Evolutionary conservation across 2,329 filamentous ascomycete species (phyloP), one percentile per base, ranked within the genome.

Genomic region (Basipetospora chlamydospora): DNA sequence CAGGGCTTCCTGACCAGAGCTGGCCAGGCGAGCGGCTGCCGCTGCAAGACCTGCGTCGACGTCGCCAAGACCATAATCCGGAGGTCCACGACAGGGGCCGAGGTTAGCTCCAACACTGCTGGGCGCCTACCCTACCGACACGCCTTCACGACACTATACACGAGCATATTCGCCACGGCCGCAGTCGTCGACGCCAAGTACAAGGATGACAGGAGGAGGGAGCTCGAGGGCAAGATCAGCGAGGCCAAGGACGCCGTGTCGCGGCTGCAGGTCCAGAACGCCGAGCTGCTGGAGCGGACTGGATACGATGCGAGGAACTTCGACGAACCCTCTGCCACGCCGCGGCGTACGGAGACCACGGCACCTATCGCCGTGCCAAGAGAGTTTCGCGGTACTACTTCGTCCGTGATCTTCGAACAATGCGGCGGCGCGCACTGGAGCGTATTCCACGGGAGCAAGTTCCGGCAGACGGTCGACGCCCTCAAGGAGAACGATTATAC

Each of bases 1-100:
- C 73, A 73, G 57, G 65, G 67, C 44, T 53, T 83, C 46, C 79
- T 77, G 75, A 75, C 73, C 55, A 70, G 75, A 59, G 70, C 73
- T 59, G 65, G 68, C 48, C 70, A 70, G 64, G 66, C 66, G 58
- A 70, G 68, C 56, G 64, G 68, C 47, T 80, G 74, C 59, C 67
- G 66, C 56, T 81, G 75, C 59, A 63, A 68, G 46, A 62, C 70
- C 48, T 80, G 75, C 57, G 56, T 70, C 37, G 64, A 67, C 39
- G 58, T 60, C 36, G 51, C 66, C 39, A 59, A 65, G 67, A 39
- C 66, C 64, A 48, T 54, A 64, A 37, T 43, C 13, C 40, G 42
- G 12, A 38, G 41, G 11, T 33, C 39, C 18, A 66, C 70, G 30
- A 66, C 64, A 28, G 58, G 61, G 16, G 57, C 63, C 22, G 52